A percentile compares a stretch with the other conserved stretches of the same genome.
Evolutionary conservation across 1,139 yeast genomes (phyloP).

Genomic region (Candida tropicalis): DNA sequence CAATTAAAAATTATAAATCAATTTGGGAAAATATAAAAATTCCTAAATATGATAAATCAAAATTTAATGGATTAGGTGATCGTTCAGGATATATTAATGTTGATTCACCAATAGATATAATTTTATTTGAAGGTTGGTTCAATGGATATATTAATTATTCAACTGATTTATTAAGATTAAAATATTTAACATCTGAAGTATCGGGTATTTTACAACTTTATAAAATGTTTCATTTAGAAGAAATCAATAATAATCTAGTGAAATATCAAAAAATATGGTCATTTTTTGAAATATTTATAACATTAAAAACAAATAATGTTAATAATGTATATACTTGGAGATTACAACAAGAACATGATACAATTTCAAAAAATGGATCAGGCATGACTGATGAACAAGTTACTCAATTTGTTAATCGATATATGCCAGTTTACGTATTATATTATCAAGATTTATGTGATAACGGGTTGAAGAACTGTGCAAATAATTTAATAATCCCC

Average conservation of each 20-base stretch:
- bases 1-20: constrained; percentile 16
- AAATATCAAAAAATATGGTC: constrained; percentile 61
- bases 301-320: constrained; percentile 56
- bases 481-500: constrained; percentile 11
- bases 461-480: constrained; percentile 9
- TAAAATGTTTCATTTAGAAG: constrained; percentile 31
- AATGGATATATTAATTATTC: constrained; percentile 60
- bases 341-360: constrained; percentile 75
- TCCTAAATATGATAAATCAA: constrained; percentile 82
- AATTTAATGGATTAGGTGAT: constrained; percentile 79
- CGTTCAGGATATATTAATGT: constrained; percentile 44
- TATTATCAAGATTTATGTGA: constrained; percentile 53
- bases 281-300: constrained; percentile 61
- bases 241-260: constrained; percentile 52
- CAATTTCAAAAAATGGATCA: constrained; percentile 53
- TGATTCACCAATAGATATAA: constrained; percentile 53
- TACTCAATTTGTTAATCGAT: constrained; percentile 67
- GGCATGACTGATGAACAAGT: constrained; percentile 87
- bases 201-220: constrained; percentile 26
- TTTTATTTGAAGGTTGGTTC: constrained; percentile 94
- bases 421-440: constrained; percentile 82
- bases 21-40: constrained; percentile 34
- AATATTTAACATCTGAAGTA: constrained; percentile 24
- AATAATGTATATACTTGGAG: constrained; percentile 80
- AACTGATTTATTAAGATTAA: constrained; percentile 17